phyloP scores from a whole-genome alignment of 164 flowering plant genomes.

The Nymphaea colorata region DNA sequence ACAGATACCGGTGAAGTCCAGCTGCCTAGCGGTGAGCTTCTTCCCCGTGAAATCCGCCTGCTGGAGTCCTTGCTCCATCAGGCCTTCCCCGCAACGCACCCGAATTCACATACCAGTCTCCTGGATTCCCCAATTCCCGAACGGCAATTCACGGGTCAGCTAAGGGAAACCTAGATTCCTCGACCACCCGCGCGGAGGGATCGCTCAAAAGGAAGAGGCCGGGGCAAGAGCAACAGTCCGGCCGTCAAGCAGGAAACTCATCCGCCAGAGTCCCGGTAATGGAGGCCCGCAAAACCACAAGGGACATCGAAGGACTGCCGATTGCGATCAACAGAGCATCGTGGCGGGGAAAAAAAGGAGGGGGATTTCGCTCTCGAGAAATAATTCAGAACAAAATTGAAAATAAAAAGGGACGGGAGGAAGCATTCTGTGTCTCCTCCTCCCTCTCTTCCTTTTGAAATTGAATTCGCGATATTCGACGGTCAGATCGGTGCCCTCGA shows the following conservation, averaged over 20 bases:
- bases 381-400: neutral
- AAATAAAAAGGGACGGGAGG: constrained; percentile 7
- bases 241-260: neutral
- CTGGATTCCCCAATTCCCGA: constrained; percentile 8
- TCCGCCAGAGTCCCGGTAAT: constrained; percentile 9
- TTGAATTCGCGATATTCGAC: constrained; percentile 40
- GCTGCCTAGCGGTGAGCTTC: constrained; percentile 78
- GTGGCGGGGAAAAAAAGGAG: neutral
- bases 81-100: constrained; percentile 11
- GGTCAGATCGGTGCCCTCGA: constrained; percentile 17
- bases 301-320: neutral
- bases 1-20: constrained; percentile 59
- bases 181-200: constrained; percentile 1
- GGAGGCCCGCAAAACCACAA: constrained; percentile 5
- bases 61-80: constrained; percentile 45
- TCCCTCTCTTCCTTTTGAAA: constrained; percentile 63
- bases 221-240: neutral
- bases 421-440: constrained; percentile 15
- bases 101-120: neutral
- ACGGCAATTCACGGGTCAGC: neutral
- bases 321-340: constrained; percentile 2
- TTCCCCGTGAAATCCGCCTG: constrained; percentile 40
- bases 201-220: neutral
- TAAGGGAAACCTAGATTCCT: constrained; percentile 13
- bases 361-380: neutral